Conservation (phyloP, 31 red algal species). For the Porphyra umbilicalis region DNA sequence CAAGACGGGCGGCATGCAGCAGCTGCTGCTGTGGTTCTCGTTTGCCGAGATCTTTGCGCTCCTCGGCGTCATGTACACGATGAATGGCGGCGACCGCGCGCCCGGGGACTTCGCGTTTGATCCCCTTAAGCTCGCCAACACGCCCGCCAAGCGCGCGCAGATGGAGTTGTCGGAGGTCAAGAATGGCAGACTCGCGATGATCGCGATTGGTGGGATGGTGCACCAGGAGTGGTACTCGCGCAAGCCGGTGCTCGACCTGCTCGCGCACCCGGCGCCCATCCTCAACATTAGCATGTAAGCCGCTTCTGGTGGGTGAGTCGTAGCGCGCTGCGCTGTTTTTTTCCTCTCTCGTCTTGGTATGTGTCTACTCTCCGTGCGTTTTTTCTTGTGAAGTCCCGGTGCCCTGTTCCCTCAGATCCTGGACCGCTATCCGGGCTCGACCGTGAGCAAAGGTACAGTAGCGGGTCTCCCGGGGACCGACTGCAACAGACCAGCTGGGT, state of each 20-base stretch:
- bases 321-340: background rate
- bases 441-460: too few species aligned
- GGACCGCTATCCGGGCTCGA: too few species aligned
- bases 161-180: slow-evolving; percentile 64
- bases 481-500: too few species aligned
- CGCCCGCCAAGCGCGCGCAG: slow-evolving; percentile 35
- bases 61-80: slow-evolving; percentile 46
- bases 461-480: too few species aligned
- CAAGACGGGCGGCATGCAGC: slow-evolving; percentile 60
- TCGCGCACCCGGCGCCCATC: background rate
- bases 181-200: slow-evolving; percentile 93
- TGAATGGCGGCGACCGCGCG: slow-evolving; percentile 48
- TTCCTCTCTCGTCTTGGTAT: background rate
- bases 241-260: slow-evolving; percentile 2
- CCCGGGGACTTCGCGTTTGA: slow-evolving; percentile 87
- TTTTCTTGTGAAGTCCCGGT: too few species aligned
- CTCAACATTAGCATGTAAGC: background rate
- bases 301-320: background rate
- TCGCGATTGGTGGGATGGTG: slow-evolving; percentile 80
- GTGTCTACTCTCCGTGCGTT: background rate
- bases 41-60: slow-evolving; percentile 64
- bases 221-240: slow-evolving; percentile 36
- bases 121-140: slow-evolving; percentile 70
- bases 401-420: too few species aligned
- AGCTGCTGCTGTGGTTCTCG: slow-evolving; percentile 57